Evolutionary conservation across 176 grass and related monocot genomes (phyloP).

Genomic region (Phoenix roebelenii): DNA sequence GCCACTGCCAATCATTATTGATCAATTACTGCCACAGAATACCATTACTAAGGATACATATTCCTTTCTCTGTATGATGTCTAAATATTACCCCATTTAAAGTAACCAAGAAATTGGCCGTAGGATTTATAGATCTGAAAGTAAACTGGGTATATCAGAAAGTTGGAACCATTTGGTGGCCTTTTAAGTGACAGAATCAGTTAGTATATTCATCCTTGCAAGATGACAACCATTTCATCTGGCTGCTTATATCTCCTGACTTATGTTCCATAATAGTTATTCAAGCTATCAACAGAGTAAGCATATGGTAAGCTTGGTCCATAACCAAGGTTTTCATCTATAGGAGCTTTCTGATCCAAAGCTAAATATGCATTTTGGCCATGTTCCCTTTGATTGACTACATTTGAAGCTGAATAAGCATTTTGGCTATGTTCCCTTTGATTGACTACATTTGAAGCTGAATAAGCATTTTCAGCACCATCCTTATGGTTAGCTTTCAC

Average conservation of each 20-base stretch:
- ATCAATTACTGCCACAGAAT: too few species aligned
- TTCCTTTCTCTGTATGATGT: too few species aligned
- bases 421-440: not conserved
- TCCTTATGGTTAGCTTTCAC: not conserved
- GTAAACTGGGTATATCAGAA: not conserved
- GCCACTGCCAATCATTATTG: too few species aligned
- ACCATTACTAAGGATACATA: too few species aligned
- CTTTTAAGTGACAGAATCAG: not conserved
- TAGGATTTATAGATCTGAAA: not conserved
- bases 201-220: not conserved
- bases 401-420: not conserved
- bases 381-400: constrained; percentile 2
- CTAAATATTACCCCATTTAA: too few species aligned
- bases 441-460: not conserved
- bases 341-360: constrained; percentile 2
- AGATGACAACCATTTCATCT: not conserved
- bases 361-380: not conserved
- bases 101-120: not conserved
- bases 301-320: not conserved
- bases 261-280: constrained; percentile 7
- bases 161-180: too few species aligned
- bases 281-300: constrained; percentile 1
- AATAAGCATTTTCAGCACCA: not conserved
- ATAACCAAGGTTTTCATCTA: not conserved
- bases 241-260: not conserved